Percentiles rank a stretch among this genome's conserved stretches.
phyloP scores from a whole-genome alignment of 2,329 filamentous ascomycete species.

The Fusarium bulbicola region DNA sequence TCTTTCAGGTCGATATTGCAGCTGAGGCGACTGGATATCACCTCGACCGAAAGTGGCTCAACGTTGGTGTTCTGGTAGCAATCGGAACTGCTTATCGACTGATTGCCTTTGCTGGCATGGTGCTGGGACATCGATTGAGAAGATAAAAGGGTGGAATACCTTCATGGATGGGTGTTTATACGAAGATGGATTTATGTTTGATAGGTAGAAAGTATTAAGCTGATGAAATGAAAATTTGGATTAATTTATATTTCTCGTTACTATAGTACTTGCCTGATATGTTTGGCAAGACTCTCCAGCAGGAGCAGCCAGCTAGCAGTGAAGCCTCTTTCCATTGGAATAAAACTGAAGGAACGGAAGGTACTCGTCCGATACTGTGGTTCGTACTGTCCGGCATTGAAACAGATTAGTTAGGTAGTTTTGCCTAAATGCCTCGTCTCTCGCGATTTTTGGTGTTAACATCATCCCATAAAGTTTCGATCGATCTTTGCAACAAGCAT shows the following conservation, averaged over 20 bases:
- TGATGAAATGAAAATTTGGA: neutral
- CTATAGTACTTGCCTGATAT: neutral
- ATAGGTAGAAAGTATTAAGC: neutral
- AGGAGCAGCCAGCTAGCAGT: neutral
- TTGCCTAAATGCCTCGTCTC: neutral
- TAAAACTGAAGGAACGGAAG: neutral
- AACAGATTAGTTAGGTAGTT: neutral
- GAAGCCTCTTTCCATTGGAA: neutral
- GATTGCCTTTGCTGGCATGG: slow-evolving; percentile 48
- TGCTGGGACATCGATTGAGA: slow-evolving; percentile 34
- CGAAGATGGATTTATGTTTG: neutral
- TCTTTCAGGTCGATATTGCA: slow-evolving; percentile 62
- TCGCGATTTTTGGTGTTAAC: neutral
- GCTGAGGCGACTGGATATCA: slow-evolving; percentile 55
- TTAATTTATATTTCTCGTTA: neutral
- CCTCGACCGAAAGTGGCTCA: slow-evolving; percentile 55
- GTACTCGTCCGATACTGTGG: neutral
- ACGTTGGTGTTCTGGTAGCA: slow-evolving; percentile 54
- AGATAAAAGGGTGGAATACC: slow-evolving; percentile 9
- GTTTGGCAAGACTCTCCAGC: neutral
- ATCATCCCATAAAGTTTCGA: neutral
- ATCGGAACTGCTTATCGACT: slow-evolving; percentile 58
- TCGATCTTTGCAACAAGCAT: neutral
- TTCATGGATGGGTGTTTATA: neutral
- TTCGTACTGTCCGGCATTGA: neutral